phyloP scores from a whole-genome alignment of 2,329 filamentous ascomycete species.

The Scytalidium lignicola region DNA sequence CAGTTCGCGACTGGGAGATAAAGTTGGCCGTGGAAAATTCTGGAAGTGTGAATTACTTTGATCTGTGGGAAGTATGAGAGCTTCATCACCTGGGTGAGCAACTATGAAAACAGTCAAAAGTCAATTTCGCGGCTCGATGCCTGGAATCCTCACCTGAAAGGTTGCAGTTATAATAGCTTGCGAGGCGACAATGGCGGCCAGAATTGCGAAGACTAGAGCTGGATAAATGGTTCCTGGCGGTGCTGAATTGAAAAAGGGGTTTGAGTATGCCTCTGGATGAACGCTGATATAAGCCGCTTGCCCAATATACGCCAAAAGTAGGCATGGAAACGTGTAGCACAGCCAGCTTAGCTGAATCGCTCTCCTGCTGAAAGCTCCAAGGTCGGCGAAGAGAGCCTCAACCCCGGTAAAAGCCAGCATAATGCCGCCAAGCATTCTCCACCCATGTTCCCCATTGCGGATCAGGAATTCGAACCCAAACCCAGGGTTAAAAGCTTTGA shows the following conservation, averaged over 20 bases:
- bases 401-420: conserved; percentile 68
- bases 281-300: conserved; percentile 68
- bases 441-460: conserved; percentile 51
- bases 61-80: conserved; percentile 69
- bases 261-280: conserved; percentile 55
- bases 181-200: conserved; percentile 69
- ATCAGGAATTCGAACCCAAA: conserved; percentile 55
- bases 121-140: conserved; percentile 7
- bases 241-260: conserved; percentile 69
- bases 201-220: conserved; percentile 60
- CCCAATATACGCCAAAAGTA: conserved; percentile 42
- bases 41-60: conserved; percentile 66
- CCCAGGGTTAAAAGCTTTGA: conserved; percentile 48
- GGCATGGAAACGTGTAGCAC: conserved; percentile 58
- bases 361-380: conserved; percentile 63
- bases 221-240: conserved; percentile 65
- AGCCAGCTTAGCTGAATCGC: conserved; percentile 70
- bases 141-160: conserved; percentile 49
- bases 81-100: conserved; percentile 66
- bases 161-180: conserved; percentile 75
- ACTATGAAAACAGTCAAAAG: conserved; percentile 15
- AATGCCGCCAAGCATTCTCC: conserved; percentile 60
- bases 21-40: conserved; percentile 66
- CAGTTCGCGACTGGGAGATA: conserved; percentile 75
- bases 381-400: conserved; percentile 68